Percentiles rank a stretch among this genome's conserved stretches.
These are phyloP conservation scores for Conticribra weissflogii DNA, from an alignment of 108 stramenopile species.

Conservation along the genomic window DNA sequence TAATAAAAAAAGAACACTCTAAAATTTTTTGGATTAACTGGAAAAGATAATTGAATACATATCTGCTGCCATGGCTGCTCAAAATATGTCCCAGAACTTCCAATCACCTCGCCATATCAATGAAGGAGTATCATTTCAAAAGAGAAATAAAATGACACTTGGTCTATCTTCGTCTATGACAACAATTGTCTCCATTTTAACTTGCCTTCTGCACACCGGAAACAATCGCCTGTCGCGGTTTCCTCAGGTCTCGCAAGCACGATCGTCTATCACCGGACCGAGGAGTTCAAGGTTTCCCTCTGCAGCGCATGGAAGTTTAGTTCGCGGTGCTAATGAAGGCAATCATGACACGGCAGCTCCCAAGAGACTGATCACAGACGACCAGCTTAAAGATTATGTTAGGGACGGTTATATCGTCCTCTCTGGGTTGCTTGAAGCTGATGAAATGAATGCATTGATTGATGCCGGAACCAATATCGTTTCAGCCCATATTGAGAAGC, in stretches of 20 bases:
- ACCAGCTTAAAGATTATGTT: constrained; percentile 23
- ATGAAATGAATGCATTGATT: constrained; percentile 10
- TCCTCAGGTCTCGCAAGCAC: background rate
- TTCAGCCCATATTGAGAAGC: background rate
- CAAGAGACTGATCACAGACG: background rate
- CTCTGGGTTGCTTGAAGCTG: constrained; percentile 30
- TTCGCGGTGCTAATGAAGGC: background rate
- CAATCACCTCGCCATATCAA: background rate
- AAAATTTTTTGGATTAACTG: too few species aligned
- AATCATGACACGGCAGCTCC: background rate
- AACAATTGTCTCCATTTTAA: background rate
- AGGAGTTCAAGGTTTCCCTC: too few species aligned
- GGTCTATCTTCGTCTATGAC: background rate
- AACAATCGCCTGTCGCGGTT: background rate
- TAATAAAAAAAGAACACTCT: too few species aligned
- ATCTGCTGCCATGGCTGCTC: too few species aligned
- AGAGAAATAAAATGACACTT: background rate
- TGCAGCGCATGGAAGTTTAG: background rate
- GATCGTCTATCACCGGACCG: background rate
- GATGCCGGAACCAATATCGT: constrained; percentile 18
- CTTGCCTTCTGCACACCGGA: background rate
- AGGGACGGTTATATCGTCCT: constrained; percentile 40
- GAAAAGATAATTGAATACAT: too few species aligned
- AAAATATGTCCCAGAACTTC: background rate
- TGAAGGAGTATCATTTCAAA: background rate